Base-by-base conservation (phyloP, 176 grass and related monocot genomes). In the Carex myosuroides region DNA sequence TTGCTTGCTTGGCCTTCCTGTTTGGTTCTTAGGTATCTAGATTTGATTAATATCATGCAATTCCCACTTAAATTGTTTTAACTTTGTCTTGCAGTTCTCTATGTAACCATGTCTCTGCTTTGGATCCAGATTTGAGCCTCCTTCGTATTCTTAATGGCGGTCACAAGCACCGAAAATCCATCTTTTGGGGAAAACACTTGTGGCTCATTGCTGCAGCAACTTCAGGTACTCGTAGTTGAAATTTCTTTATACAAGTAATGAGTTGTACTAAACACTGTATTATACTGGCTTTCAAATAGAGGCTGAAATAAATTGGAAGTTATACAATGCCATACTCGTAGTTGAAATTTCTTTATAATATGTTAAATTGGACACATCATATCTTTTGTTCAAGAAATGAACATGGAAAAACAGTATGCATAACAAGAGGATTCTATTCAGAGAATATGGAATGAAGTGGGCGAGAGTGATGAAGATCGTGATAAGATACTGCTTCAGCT, bases 391-490 rank as follows among this genome's bases (percentile, higher is more conserved):
- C 18, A 29, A 57, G 48, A 75, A 75, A 75, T 54, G 46, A 75
- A 54, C 5, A 46, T 13, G 71, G 46, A 75, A 54, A 75, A 78
- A 13, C 57, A 57, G 5, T 17, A 56, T 77, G 2, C 7, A 78
- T 78, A 57, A 78, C 26, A 57, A 57, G 52, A 55, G 13, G 24
- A 56, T 56, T 26, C 68, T 21, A 85, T 64, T 80, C 78, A 99
- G 97, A 85, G 91, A 64, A 61, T 99, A 70, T 99, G 97, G 97
- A 90, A 99, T 91, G 91, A 99, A 86, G 91, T 99, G 82, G 97
- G 97, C 13, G 97, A 99, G 90, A 94, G 91, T 7, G 93, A 99
- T 1, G 97, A 96, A 64, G 97, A 95, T 88, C 97, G 97, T 0
- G 97, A 99, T 86, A 96, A 91, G 78, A 92, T 96, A 66, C 81